Evolutionary conservation across 2,329 filamentous ascomycete species (phyloP), one percentile per base, ranked within the genome.

Genomic region (Ophiocordyceps camponoti-rufipedis): DNA sequence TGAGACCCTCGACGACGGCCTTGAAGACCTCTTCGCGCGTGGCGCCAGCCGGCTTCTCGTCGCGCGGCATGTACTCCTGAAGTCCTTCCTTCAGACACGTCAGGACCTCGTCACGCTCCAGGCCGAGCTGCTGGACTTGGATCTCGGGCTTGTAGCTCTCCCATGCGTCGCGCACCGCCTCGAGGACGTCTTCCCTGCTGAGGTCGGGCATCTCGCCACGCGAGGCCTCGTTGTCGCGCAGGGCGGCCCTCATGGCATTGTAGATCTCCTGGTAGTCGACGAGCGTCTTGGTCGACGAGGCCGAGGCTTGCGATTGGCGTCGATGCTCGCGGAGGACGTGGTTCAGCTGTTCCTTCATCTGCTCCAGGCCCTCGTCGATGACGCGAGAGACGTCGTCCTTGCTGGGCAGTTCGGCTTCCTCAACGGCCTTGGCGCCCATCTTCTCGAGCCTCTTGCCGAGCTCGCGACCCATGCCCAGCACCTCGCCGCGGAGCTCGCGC

Each of bases 121-220:
- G 69, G 2, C 88, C 89, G 50, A 93, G 83, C 54, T 94, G 86
- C 54, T 94, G 82, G 5, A 94, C 72, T 53, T 94, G 82, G 44
- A 94, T 86, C 54, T 95, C 86, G 1, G 89, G 89, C 62, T 94
- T 94, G 64, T 94, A 94, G 45, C 80, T 85, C 57, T 95, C 89
- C 78, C 87, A 94, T 1, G 88, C 89, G 53, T 94, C 87, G 53
- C 80, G 80, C 13, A 96, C 83, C 3, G 88, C 87, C 28, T 83
- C 74, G 2, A 96, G 74, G 33, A 96, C 85, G 48, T 93, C 85
- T 43, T 94, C 85, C 52, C 83, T 77, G 53, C 78, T 80, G 42
- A 85, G 63, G 44, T 64, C 61, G 2, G 58, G 63, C 44, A 68
- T 53, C 4, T 61, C 50, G n/a, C 49, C 54, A 1, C 54, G 55